Conservation (phyloP, 106 monocot species). For the Dioscorea dumetorum region DNA sequence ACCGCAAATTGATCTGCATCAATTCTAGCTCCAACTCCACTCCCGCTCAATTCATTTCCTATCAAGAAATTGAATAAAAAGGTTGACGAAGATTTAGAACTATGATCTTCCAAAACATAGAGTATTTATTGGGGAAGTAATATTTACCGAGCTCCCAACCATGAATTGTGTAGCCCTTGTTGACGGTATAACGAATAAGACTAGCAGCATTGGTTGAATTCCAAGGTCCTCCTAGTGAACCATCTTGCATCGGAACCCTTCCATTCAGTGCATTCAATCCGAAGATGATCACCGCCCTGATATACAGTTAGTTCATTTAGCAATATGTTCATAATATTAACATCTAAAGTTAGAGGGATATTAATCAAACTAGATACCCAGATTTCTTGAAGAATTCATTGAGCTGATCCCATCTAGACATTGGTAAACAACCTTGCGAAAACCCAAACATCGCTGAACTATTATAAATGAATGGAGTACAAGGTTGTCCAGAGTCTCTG, state of each 20-base stretch:
- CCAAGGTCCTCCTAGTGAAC: slow-evolving; percentile 82
- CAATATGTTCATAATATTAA: too few relatives aligned
- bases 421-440: slow-evolving; percentile 65
- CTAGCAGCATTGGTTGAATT: slow-evolving; percentile 72
- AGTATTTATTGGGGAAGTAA: not conserved
- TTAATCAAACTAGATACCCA: slow-evolving; percentile 16
- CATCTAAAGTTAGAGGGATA: too few relatives aligned
- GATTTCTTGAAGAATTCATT: slow-evolving; percentile 72
- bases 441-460: slow-evolving; percentile 75
- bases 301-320: not conserved
- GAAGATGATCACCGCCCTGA: slow-evolving; percentile 65
- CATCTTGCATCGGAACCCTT: slow-evolving; percentile 48
- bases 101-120: not conserved
- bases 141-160: slow-evolving; percentile 94
- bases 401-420: slow-evolving; percentile 94
- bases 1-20: slow-evolving; percentile 60
- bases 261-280: slow-evolving; percentile 91
- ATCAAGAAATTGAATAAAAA: not conserved
- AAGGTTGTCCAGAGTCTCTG: slow-evolving; percentile 26
- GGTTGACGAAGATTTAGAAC: too few relatives aligned
- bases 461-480: slow-evolving; percentile 50
- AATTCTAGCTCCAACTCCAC: slow-evolving; percentile 60
- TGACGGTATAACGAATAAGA: slow-evolving; percentile 66
- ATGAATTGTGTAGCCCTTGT: slow-evolving; percentile 61
- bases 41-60: slow-evolving; percentile 95